phyloP scores from a whole-genome alignment of 2,329 filamentous ascomycete species.

The Aureobasidium sp. region DNA sequence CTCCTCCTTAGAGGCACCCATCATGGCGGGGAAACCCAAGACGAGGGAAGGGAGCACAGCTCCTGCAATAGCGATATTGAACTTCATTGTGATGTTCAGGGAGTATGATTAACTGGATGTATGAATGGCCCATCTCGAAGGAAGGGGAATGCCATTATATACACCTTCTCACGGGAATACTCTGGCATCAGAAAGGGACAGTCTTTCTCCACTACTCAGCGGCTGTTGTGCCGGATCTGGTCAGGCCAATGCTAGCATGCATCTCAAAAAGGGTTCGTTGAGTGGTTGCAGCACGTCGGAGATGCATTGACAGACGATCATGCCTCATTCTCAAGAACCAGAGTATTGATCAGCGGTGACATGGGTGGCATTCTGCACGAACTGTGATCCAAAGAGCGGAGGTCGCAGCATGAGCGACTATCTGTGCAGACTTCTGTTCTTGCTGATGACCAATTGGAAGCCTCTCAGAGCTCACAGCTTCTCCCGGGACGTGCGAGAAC shows the following conservation, averaged over 20 bases:
- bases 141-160: not conserved
- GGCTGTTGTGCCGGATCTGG: not conserved
- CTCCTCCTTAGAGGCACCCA: slow-evolving; percentile 1
- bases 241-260: not conserved
- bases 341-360: slow-evolving; percentile 4
- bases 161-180: not conserved
- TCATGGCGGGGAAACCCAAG: slow-evolving; percentile 5
- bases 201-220: not conserved
- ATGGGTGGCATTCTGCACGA: not conserved
- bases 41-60: slow-evolving; percentile 6
- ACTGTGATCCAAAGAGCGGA: not conserved
- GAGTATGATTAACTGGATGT: not conserved
- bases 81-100: slow-evolving; percentile 1
- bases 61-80: slow-evolving; percentile 1
- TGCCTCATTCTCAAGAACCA: not conserved
- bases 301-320: not conserved
- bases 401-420: not conserved
- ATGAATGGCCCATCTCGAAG: not conserved
- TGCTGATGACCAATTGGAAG: not conserved
- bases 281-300: not conserved
- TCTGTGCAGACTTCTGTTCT: not conserved
- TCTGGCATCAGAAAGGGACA: not conserved
- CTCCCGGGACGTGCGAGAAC: not conserved
- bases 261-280: not conserved
- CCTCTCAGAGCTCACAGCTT: not conserved